Evolutionary conservation across 352 stramenopile genomes (phyloP).

Genomic region (Plasmopara muralis): DNA sequence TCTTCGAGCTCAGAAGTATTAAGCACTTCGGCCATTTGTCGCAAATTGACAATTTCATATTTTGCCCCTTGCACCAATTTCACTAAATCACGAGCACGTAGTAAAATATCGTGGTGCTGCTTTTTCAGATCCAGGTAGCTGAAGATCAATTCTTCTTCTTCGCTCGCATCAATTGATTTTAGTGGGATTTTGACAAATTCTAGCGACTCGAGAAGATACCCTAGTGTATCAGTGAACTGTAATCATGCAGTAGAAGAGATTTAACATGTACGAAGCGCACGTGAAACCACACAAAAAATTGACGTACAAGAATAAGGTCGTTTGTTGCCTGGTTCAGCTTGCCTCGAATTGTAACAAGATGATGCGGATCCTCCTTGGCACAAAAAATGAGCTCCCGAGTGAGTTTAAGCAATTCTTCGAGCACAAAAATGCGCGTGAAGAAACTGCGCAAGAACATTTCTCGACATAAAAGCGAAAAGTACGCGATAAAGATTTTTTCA

Average conservation of each 20-base stretch:
- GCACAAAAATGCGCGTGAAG: constrained; percentile 92
- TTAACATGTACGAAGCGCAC: not conserved
- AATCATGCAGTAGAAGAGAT: not conserved
- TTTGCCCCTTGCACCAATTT: constrained; percentile 88
- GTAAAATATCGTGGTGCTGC: constrained; percentile 82
- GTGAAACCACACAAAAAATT: not conserved
- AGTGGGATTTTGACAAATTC: constrained; percentile 73
- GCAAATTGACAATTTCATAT: constrained; percentile 88
- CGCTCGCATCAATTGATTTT: constrained; percentile 29
- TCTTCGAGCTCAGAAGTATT: constrained; percentile 86
- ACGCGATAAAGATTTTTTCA: constrained; percentile 92
- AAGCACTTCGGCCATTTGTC: constrained; percentile 66
- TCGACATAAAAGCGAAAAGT: constrained; percentile 91
- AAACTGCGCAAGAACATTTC: constrained; percentile 96
- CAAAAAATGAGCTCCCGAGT: constrained; percentile 86
- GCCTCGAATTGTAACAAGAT: constrained; percentile 75
- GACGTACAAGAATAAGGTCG: constrained; percentile 82
- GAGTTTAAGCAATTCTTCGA: constrained; percentile 92
- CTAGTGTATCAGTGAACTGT: constrained; percentile 90
- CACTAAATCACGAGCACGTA: constrained; percentile 86
- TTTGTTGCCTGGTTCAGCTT: constrained; percentile 86
- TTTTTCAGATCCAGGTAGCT: constrained; percentile 88
- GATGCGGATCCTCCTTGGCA: constrained; percentile 81
- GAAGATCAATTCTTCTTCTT: constrained; percentile 81
- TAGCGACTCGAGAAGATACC: constrained; percentile 91